Evolutionary conservation across 2,329 filamentous ascomycete species (phyloP).

Genomic region (Sporothrix sp.): DNA sequence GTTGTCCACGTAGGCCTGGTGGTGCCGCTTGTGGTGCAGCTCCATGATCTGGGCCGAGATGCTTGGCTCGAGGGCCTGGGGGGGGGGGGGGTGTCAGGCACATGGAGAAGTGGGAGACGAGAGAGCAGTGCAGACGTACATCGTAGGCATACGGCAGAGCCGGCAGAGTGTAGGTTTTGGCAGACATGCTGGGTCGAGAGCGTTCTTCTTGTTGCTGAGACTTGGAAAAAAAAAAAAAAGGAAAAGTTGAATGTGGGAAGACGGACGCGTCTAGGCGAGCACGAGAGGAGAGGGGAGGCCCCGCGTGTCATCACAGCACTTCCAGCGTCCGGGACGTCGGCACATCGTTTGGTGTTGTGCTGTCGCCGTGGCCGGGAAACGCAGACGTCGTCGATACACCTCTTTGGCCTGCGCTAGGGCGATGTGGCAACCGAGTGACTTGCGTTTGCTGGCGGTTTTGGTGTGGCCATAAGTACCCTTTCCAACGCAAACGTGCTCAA

Average conservation of each 20-base stretch:
- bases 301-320: no score
- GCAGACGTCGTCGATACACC: neutral
- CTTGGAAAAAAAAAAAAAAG: neutral
- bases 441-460: neutral
- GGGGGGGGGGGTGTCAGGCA: neutral
- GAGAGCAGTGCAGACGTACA: constrained; percentile 17
- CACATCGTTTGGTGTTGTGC: no score
- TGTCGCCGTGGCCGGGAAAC: no score
- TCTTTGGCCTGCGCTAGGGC: constrained; percentile 5
- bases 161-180: constrained; percentile 22
- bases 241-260: neutral
- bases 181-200: constrained; percentile 11
- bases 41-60: constrained; percentile 93
- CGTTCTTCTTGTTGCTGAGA: neutral
- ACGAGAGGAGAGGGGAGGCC: no score
- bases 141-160: constrained; percentile 26
- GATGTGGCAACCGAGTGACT: neutral
- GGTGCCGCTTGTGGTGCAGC: constrained; percentile 88
- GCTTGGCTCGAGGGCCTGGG: constrained; percentile 46
- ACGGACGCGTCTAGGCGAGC: no score
- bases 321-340: no score
- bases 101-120: no score
- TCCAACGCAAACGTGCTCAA: constrained; percentile 18
- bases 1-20: constrained; percentile 85
- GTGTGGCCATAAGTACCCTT: constrained; percentile 2